Percentiles rank a stretch among this genome's conserved stretches.
Conservation (phyloP, 2,329 filamentous ascomycete genomes). For the Cordyceps militaris region DNA sequence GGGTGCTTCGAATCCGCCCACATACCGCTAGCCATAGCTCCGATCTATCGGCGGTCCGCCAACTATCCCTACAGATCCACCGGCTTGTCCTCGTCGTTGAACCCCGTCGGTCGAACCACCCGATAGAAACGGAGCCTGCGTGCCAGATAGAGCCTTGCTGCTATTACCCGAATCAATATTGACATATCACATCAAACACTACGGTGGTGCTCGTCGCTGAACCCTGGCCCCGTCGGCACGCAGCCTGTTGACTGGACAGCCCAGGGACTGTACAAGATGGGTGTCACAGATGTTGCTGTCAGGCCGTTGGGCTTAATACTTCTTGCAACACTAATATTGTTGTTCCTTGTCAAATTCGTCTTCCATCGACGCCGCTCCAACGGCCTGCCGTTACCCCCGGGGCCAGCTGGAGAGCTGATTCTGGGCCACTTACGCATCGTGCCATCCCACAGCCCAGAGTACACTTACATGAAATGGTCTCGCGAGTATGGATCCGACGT, state of each 20-base stretch:
- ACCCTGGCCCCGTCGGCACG: neutral
- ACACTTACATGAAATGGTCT: slow-evolving; percentile 25
- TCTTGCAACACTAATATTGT: neutral
- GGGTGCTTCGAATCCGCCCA: neutral
- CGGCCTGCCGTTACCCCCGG: slow-evolving; percentile 24
- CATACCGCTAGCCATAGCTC: neutral
- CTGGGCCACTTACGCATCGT: slow-evolving; percentile 38
- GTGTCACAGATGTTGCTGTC: neutral
- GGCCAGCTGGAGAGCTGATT: slow-evolving; percentile 30
- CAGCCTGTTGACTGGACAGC: neutral
- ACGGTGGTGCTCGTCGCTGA: neutral
- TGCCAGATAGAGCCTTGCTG: neutral
- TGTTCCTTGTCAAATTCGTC: slow-evolving; percentile 10
- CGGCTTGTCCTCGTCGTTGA: neutral
- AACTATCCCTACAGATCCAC: neutral
- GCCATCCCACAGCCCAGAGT: slow-evolving; percentile 27
- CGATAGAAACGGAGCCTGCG: neutral
- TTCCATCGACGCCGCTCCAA: slow-evolving; percentile 3
- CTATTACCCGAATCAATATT: neutral
- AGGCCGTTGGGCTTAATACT: neutral
- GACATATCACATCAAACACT: neutral
- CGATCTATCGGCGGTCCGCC: neutral
- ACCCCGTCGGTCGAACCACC: neutral
- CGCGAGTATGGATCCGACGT: slow-evolving; percentile 44
- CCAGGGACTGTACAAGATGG: neutral